Base-by-base conservation (phyloP, 2,329 filamentous ascomycete genomes). In the Fusarium sarcochroum region DNA sequence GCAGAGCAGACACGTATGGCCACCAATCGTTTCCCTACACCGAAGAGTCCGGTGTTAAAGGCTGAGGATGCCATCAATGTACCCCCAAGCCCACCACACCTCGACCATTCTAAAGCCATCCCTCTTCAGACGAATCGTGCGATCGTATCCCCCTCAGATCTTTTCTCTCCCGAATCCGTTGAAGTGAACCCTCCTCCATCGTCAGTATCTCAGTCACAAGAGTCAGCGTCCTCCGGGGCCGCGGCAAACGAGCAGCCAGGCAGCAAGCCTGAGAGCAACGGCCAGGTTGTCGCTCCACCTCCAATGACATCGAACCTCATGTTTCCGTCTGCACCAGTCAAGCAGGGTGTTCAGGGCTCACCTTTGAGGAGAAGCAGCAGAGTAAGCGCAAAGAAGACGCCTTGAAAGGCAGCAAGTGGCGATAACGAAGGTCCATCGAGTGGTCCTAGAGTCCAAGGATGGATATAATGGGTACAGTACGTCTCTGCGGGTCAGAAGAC, bases 401-500 rank as follows among this genome's bases (percentile, higher is more conserved):
- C 46, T 52, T 68, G 34, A 68, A n/a, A 30, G 47, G 11, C n/a
- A 21, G 20, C 46, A 42, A 47, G 49, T 60, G 37, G 30, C 20
- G 21, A 17, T 25, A n/a, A 9, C 20, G 35, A 25, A 32, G 46
- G 23, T 23, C 41, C 20, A 44, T 54, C 11, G 44, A 66, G 40
- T 40, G 23, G 40, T 51, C 17, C n/a, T 49, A 20, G 41, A 30
- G 25, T 42, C 10, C 38, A 14, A 21, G 23, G 27, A 18, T 23
- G 52, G 23, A 23, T 34, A 18, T 21, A 18, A 32, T 41, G 11
- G 14, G 48, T 41, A 53, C 21, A 38, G 6, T 21, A 34, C 9
- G 32, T 61, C 51, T 53, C 66, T 69, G 66, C 66, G 23, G 66
- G 66, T 23, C 50, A 34, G 48, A 55, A 41, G 30, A 35, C 18